These are phyloP conservation scores for Elaeis oleifera DNA, from an alignment of 202 grass and related monocot species.

Conservation along the genomic window DNA sequence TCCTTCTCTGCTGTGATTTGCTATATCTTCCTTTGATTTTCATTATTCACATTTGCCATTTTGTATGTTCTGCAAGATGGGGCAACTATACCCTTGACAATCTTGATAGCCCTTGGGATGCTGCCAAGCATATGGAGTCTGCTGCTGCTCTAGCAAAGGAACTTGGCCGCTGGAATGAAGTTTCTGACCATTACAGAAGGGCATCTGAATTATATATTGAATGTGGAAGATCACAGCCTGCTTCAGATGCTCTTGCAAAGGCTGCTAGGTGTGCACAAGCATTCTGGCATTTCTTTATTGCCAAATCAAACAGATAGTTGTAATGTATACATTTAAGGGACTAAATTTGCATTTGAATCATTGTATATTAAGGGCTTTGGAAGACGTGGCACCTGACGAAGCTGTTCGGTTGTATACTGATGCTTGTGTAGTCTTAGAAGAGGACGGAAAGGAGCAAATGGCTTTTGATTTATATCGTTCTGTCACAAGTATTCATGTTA, in stretches of 20 bases:
- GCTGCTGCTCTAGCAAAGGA: slow-evolving; percentile 91
- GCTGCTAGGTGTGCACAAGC: slow-evolving; percentile 60
- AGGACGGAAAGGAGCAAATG: slow-evolving; percentile 97
- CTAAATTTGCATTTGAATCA: background rate
- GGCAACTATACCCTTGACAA: slow-evolving; percentile 35
- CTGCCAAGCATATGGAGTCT: slow-evolving; percentile 96
- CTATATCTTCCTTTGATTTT: slow-evolving; percentile 9
- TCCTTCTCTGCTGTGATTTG: slow-evolving; percentile 23
- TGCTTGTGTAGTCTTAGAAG: slow-evolving; percentile 70
- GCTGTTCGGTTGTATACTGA: slow-evolving; percentile 83
- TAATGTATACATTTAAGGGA: too few species aligned
- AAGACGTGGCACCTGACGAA: slow-evolving; percentile 75
- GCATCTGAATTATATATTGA: slow-evolving; percentile 90
- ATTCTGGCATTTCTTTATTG: too few species aligned
- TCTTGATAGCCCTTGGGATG: slow-evolving; percentile 81
- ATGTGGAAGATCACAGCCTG: slow-evolving; percentile 84
- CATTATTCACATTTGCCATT: background rate
- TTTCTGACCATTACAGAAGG: slow-evolving; percentile 68
- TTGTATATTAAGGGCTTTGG: slow-evolving; percentile 57
- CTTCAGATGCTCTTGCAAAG: slow-evolving; percentile 89
- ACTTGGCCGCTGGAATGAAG: slow-evolving; percentile 77
- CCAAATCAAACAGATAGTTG: too few species aligned
- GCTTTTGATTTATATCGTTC: slow-evolving; percentile 89
- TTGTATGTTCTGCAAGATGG: slow-evolving; percentile 21
- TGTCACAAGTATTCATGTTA: slow-evolving; percentile 56